Evolutionary conservation across 106 monocot genomes (phyloP), one percentile per base, ranked within the genome.

Genomic region (Triglochin maritima): DNA sequence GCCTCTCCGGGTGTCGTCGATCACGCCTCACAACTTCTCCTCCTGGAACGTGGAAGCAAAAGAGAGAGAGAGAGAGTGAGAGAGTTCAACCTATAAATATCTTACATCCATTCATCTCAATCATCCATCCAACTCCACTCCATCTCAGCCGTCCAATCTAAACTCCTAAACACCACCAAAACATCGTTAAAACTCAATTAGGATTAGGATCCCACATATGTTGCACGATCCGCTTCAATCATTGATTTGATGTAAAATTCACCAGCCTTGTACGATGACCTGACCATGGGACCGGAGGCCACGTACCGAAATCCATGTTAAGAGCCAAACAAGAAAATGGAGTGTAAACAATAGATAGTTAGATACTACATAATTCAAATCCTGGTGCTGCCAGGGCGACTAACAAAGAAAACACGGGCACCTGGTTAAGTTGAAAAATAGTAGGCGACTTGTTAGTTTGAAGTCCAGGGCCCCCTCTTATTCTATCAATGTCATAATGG

Each of bases 171-270:
- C n/a, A n/a, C n/a, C n/a, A n/a, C n/a, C n/a, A n/a, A n/a, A n/a
- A n/a, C n/a, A n/a, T n/a, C n/a, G n/a, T n/a, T n/a, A n/a, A n/a
- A n/a, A n/a, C n/a, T n/a, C n/a, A n/a, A n/a, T n/a, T n/a, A n/a
- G n/a, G n/a, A n/a, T n/a, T n/a, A n/a, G n/a, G n/a, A n/a, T n/a
- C n/a, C n/a, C n/a, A n/a, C n/a, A n/a, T n/a, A 4, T 62, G 60
- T 49, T 13, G 76, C 71, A n/a, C 80, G 75, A 58, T 81, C 76
- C 9, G 80, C 76, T 61, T 76, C 80, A 44, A 81, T 81, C 76
- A 81, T 81, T 49, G 80, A 81, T 55, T 81, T 81, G 47, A 81
- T 76, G 43, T 81, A 81, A 46, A 81, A 72, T 56, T 81, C 80
- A 50, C 80, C 76, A 4, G 80, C 76, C 60, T 81, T 81, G 67